Evolutionary conservation across 805 yeast species (phyloP), one percentile per base, ranked within the genome.

Genomic region (Ogataea naganishii): DNA sequence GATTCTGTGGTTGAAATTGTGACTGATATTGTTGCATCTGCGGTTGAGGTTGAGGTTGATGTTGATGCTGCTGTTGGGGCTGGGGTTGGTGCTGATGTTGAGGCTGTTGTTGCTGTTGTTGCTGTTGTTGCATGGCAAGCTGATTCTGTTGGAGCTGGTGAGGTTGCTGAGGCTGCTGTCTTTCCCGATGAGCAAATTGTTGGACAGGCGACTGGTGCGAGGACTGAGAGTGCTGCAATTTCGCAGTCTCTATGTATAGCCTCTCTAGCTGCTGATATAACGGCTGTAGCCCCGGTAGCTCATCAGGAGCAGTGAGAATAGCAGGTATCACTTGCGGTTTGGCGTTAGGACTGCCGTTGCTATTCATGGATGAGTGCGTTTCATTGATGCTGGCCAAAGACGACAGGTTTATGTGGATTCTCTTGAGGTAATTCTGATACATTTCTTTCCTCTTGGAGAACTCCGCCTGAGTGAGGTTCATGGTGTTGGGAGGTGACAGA

Each of bases 221-320:
- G 23, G 38, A 33, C 32, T 37, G 41, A n/a, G 32, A 26, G 26
- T 30, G 32, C 23, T 33, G 39, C 14, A 41, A 41, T 26, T 44
- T 41, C 7, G 41, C 39, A 10, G 40, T 37, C 35, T 72, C 77
- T 0, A 75, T 76, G 37, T 71, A 72, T 21, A 72, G 43, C 30
- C 64, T 65, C 40, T 65, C 69, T 17, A 66, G 49, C 28, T 58
- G 53, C n/a, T 56, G 55, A 45, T 72, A 72, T 23, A 65, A 57
- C 22, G 60, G 65, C 29, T 54, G 53, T 24, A 72, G 53, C 39
- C 70, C 78, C 0, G 76, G 75, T 53, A 70, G 58, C 26, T 69
- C 76, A 3, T 62, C 62, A 6, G 78, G 78, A 5, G 80, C 66
- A 2, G 69, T 54, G 35, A 71, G 59, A 23, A 72, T 66, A 18